These are phyloP conservation scores for Alternaria incomplexa DNA, from an alignment of 2,329 filamentous ascomycete genomes.

Conservation along the genomic window DNA sequence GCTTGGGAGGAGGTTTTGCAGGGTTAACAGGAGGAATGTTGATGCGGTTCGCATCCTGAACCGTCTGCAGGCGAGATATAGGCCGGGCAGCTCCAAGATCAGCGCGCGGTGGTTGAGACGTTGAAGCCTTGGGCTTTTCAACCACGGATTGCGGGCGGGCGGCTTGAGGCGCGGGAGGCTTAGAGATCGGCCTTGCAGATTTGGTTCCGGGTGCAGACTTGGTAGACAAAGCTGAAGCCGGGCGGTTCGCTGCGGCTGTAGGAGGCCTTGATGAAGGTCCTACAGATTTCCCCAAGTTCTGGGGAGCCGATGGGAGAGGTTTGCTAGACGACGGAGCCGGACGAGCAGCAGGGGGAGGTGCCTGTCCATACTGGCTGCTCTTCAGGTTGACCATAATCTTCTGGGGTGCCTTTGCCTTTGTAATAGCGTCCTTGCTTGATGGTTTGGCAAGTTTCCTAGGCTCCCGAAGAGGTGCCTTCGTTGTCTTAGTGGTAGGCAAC, in stretches of 20 bases:
- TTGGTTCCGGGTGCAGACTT: conserved; percentile 29
- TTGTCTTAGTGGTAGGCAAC: conserved; percentile 56
- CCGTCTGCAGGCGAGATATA: conserved; percentile 66
- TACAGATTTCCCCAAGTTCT: conserved; percentile 31
- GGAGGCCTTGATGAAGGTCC: conserved; percentile 64
- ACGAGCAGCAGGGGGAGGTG: conserved; percentile 62
- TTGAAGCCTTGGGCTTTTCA: conserved; percentile 65
- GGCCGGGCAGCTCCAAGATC: conserved; percentile 60
- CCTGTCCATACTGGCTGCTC: conserved; percentile 55
- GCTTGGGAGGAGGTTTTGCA: conserved; percentile 75
- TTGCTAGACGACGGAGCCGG: conserved; percentile 48
- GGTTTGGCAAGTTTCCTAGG: conserved; percentile 61
- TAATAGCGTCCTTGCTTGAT: conserved; percentile 64
- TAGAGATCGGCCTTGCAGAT: conserved; percentile 27
- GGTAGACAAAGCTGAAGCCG: conserved; percentile 35
- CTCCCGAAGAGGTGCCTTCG: conserved; percentile 40
- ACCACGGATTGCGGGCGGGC: conserved; percentile 60
- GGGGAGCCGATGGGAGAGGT: conserved; percentile 33
- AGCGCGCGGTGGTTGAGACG: conserved; percentile 50
- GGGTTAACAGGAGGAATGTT: conserved; percentile 63
- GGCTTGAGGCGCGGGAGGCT: conserved; percentile 33
- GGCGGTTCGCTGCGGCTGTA: conserved; percentile 32
- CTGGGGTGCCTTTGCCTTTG: conserved; percentile 69
- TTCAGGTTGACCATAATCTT: conserved; percentile 68
- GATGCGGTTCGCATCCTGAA: conserved; percentile 65